A percentile compares a stretch with the other conserved stretches of the same genome.
phyloP scores from a whole-genome alignment of 805 yeast species.

The Sporopachydermia lactativora region DNA sequence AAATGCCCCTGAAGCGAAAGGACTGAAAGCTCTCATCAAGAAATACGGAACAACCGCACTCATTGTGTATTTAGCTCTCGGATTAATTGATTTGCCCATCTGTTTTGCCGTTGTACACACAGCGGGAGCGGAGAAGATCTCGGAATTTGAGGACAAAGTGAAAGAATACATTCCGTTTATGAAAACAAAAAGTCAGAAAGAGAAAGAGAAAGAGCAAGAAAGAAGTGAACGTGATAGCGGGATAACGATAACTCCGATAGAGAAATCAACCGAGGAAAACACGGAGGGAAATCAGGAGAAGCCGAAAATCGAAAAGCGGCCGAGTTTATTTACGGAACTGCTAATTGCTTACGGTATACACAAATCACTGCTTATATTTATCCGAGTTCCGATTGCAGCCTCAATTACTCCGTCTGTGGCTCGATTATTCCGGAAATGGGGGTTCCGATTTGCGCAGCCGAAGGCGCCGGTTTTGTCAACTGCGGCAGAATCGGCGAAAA shows the following conservation, averaged over 20 bases:
- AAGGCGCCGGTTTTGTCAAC: conserved; percentile 28
- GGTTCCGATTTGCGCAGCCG: conserved; percentile 51
- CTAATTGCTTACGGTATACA: conserved; percentile 88
- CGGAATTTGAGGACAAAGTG: conserved; percentile 44
- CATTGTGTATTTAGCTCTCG: conserved; percentile 67
- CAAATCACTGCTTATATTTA: conserved; percentile 60
- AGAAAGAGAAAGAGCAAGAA: conserved; percentile 7
- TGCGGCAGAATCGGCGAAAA: conserved; percentile 22
- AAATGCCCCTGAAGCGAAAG: no score
- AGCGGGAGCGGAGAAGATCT: conserved; percentile 72
- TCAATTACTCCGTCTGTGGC: conserved; percentile 82
- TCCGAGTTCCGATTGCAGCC: conserved; percentile 82
- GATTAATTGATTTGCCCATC: conserved; percentile 66
- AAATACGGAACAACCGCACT: conserved; percentile 88
- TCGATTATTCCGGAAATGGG: conserved; percentile 50
- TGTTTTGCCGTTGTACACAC: conserved; percentile 77
- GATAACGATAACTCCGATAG: background rate
- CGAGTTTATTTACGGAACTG: conserved; percentile 63
- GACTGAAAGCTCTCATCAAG: conserved; percentile 47
- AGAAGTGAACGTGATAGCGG: conserved; percentile 10
- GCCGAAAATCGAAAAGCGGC: no score
- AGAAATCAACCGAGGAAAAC: conserved; percentile 8
- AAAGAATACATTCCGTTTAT: conserved; percentile 30
- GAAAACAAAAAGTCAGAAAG: conserved; percentile 17
- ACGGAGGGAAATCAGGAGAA: conserved; percentile 19